These are phyloP conservation scores for Pseudogymnoascus destructans DNA, from an alignment of 2,329 filamentous ascomycete genomes.

Conservation along the genomic window DNA sequence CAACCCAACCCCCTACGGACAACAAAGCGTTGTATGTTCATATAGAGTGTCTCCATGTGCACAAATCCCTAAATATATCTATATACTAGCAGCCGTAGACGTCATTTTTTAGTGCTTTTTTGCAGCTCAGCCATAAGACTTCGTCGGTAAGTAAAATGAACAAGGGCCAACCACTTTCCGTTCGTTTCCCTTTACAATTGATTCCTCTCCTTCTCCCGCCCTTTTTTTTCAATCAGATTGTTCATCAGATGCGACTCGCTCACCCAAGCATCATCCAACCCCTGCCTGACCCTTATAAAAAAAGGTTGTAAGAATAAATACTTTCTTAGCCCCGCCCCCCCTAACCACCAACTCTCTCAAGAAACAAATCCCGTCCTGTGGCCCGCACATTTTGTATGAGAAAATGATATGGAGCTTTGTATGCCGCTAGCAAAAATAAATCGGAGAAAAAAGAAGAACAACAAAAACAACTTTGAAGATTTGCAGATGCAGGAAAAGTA, in stretches of 20 bases:
- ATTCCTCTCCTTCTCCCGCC: neutral
- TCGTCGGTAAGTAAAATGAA: conserved; percentile 5
- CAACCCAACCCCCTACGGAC: neutral
- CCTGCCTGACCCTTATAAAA: neutral
- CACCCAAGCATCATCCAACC: neutral
- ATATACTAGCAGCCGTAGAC: conserved; percentile 1
- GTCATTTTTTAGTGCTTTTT: neutral
- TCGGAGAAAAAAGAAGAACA: neutral
- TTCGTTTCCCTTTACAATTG: neutral
- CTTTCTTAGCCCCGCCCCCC: neutral
- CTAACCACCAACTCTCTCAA: neutral
- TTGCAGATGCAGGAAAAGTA: neutral
- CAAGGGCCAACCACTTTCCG: neutral
- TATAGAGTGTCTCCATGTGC: neutral
- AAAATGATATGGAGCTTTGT: conserved; percentile 1
- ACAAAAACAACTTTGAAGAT: neutral
- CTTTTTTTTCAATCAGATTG: conserved; percentile 1
- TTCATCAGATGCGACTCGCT: conserved; percentile 2
- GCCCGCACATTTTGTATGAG: conserved; percentile 3
- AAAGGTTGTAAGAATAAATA: conserved; percentile 1
- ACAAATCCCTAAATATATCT: conserved; percentile 5
- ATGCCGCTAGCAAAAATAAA: conserved; percentile 7
- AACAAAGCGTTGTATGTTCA: neutral
- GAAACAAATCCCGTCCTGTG: conserved; percentile 5
- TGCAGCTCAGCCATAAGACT: conserved; percentile 2